Evolutionary conservation across 2,329 filamentous ascomycete species (phyloP).

Genomic region (Fusarium sp.): DNA sequence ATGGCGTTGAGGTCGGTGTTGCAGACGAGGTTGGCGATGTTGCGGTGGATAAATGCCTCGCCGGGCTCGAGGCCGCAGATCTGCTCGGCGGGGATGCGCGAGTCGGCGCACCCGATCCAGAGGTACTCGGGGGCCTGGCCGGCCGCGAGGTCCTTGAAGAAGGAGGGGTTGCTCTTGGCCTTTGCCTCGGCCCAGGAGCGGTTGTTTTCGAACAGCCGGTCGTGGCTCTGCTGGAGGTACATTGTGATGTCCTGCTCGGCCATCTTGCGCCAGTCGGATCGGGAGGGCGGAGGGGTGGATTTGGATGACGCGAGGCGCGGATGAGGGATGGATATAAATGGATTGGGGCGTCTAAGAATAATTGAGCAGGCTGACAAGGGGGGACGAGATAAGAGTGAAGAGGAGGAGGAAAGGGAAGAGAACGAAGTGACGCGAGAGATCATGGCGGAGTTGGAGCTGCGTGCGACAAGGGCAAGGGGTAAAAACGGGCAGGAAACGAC

Average conservation of each 20-base stretch:
- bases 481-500: conserved; percentile 22
- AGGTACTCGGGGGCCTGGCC: conserved; percentile 81
- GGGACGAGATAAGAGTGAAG: conserved; percentile 22
- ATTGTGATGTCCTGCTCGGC: conserved; percentile 61
- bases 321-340: conserved; percentile 18
- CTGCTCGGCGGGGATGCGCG: conserved; percentile 91
- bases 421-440: conserved; percentile 42
- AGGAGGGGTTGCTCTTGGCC: conserved; percentile 71
- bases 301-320: conserved; percentile 26
- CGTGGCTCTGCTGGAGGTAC: conserved; percentile 76
- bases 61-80: conserved; percentile 88
- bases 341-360: neutral
- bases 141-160: conserved; percentile 75
- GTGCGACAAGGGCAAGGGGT: conserved; percentile 22
- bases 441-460: conserved; percentile 29
- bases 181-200: conserved; percentile 75
- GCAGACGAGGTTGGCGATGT: conserved; percentile 91
- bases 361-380: neutral
- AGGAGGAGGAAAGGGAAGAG: conserved; percentile 27
- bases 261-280: conserved; percentile 50
- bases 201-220: conserved; percentile 80
- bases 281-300: conserved; percentile 16
- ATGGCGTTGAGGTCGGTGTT: conserved; percentile 85
- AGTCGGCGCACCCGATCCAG: conserved; percentile 95
- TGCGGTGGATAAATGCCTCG: conserved; percentile 94